Percentiles rank a stretch among this genome's conserved stretches.
Conservation (phyloP, 2,329 filamentous ascomycete species). For the Lasiodiplodia theobromae region DNA sequence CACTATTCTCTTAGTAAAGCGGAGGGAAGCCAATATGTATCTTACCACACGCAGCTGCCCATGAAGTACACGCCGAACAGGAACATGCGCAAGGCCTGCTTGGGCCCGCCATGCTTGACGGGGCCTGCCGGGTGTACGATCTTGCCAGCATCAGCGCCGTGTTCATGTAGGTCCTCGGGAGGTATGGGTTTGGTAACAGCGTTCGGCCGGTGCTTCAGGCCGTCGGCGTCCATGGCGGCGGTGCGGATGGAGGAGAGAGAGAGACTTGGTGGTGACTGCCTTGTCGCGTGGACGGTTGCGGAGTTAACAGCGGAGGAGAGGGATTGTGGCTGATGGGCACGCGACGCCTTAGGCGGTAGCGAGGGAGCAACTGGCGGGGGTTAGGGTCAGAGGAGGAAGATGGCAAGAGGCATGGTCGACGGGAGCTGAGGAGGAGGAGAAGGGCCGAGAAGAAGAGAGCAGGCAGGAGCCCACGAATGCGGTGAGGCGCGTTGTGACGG, state of each 20-base stretch:
- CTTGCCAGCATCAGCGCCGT: slow-evolving; percentile 16
- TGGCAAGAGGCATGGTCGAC: slow-evolving; percentile 9
- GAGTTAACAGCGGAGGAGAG: slow-evolving; percentile 14
- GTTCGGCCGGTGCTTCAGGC: slow-evolving; percentile 42
- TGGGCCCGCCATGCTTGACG: slow-evolving; percentile 51
- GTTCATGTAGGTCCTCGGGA: slow-evolving; percentile 9
- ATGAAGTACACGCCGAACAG: slow-evolving; percentile 56
- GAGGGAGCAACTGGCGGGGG: slow-evolving; percentile 7
- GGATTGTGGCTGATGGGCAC: slow-evolving; percentile 4
- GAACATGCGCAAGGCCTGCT: slow-evolving; percentile 53
- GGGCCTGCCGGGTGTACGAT: slow-evolving; percentile 44
- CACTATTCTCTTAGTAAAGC: slow-evolving; percentile 11
- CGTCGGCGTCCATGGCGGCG: slow-evolving; percentile 38
- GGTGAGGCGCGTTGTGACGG: slow-evolving; percentile 17
- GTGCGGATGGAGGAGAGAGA: slow-evolving; percentile 10
- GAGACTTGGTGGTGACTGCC: not conserved
- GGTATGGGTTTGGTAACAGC: slow-evolving; percentile 16
- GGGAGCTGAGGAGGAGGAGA: not conserved
- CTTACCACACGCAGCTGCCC: slow-evolving; percentile 50
- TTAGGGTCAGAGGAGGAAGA: slow-evolving; percentile 25
- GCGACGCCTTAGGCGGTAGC: slow-evolving; percentile 8
- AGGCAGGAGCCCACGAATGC: slow-evolving; percentile 13
- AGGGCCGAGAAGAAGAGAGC: slow-evolving; percentile 15
- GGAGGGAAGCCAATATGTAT: slow-evolving; percentile 32
- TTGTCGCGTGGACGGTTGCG: slow-evolving; percentile 16